phyloP scores from a whole-genome alignment of 78 protist species.

The Dictyostelium purpureum region DNA sequence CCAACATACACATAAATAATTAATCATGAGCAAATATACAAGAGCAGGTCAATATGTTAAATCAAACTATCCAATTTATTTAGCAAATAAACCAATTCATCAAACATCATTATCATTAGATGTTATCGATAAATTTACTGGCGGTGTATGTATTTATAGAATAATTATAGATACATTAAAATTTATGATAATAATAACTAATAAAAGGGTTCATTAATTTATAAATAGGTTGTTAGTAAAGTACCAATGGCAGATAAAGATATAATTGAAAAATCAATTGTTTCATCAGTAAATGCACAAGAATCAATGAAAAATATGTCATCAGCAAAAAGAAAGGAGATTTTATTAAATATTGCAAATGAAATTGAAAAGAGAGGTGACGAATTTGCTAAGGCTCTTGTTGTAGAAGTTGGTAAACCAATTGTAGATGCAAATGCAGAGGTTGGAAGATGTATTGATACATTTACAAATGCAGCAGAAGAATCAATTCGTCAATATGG shows the following conservation, averaged over 20 bases:
- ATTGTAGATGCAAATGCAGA: constrained; percentile 65
- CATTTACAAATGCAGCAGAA: constrained; percentile 84
- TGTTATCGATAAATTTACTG: constrained; percentile 69
- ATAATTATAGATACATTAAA: not conserved
- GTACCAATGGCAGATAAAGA: constrained; percentile 68
- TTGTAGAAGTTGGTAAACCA: constrained; percentile 83
- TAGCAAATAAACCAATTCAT: constrained; percentile 46
- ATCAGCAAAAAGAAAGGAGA: constrained; percentile 12
- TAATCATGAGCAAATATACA: not conserved
- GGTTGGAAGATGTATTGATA: constrained; percentile 79
- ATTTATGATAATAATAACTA: too few relatives aligned
- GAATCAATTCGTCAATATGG: constrained; percentile 78
- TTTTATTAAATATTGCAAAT: constrained; percentile 50
- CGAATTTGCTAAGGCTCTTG: constrained; percentile 72
- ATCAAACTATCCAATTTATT: constrained; percentile 63
- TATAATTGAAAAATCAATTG: constrained; percentile 34
- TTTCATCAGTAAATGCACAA: not conserved
- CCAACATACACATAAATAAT: not conserved
- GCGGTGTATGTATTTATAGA: not conserved
- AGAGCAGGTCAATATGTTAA: constrained; percentile 59
- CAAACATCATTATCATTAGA: not conserved
- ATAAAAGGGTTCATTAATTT: too few relatives aligned
- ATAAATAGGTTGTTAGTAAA: not conserved
- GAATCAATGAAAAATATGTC: constrained; percentile 31
- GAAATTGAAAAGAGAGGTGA: constrained; percentile 46